Evolutionary conservation across 148 eudicot genomes (phyloP).

Genomic region (Oxyria digyna): DNA sequence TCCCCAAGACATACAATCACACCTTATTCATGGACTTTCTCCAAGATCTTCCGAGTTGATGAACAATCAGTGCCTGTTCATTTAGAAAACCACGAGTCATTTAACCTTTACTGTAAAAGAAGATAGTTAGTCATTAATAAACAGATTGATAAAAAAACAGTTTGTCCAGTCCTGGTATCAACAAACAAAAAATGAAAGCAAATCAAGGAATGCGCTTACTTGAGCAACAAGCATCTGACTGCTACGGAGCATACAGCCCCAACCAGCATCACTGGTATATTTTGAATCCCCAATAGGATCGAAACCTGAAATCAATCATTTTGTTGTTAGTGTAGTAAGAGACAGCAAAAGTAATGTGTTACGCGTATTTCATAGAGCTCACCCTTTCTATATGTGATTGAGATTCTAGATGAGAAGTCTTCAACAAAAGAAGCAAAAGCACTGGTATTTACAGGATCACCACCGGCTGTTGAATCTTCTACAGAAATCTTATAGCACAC

Average conservation of each 20-base stretch:
- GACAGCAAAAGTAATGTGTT: not conserved
- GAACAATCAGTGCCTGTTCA: slow-evolving; percentile 60
- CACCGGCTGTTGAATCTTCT: slow-evolving; percentile 30
- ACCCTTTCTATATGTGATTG: slow-evolving; percentile 90
- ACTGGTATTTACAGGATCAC: slow-evolving; percentile 44
- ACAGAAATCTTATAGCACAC: slow-evolving; percentile 49
- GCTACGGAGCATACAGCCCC: slow-evolving; percentile 99
- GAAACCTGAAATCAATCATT: slow-evolving; percentile 40
- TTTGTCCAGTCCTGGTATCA: not conserved
- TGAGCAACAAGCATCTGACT: slow-evolving; percentile 97
- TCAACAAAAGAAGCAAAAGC: slow-evolving; percentile 70
- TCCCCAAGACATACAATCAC: slow-evolving; percentile 3
- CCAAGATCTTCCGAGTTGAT: slow-evolving; percentile 78
- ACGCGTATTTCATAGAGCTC: not conserved
- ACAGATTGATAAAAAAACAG: not conserved
- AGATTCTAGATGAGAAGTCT: slow-evolving; percentile 79
- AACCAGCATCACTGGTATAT: slow-evolving; percentile 73
- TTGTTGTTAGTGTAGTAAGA: not conserved
- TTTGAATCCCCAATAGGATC: slow-evolving; percentile 69
- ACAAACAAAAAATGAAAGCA: not conserved
- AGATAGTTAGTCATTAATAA: not conserved
- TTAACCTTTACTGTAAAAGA: not conserved
- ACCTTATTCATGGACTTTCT: slow-evolving; percentile 60
- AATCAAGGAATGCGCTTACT: slow-evolving; percentile 18
- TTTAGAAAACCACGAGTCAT: not conserved